These are phyloP conservation scores for Chamaecrista fasciculata DNA, from an alignment of 306 rosid species.

Conservation along the genomic window DNA sequence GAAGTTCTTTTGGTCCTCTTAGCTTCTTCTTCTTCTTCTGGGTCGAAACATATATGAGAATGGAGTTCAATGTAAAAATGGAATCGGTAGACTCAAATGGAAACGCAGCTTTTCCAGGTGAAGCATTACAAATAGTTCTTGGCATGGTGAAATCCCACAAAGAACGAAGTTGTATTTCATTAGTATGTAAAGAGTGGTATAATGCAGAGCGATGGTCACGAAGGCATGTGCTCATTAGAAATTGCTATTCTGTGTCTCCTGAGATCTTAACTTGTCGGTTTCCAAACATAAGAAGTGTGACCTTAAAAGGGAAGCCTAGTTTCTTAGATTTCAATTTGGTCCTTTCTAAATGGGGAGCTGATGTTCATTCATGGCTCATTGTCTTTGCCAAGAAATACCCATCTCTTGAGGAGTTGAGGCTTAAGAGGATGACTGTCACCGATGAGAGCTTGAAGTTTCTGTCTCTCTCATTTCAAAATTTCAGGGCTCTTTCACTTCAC, in stretches of 20 bases:
- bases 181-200: conserved; percentile 83
- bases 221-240: conserved; percentile 69
- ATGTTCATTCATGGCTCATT: conserved; percentile 64
- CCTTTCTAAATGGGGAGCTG: conserved; percentile 86
- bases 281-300: conserved; percentile 59
- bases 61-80: conserved; percentile 49
- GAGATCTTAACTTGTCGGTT: conserved; percentile 70
- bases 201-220: conserved; percentile 82
- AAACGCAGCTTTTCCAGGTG: conserved; percentile 56
- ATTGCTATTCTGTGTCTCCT: conserved; percentile 81
- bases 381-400: conserved; percentile 54
- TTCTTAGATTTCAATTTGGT: conserved; percentile 80
- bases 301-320: conserved; percentile 83
- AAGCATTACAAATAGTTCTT: conserved; percentile 59
- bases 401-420: conserved; percentile 67
- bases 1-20: conserved; percentile 5
- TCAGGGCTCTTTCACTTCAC: conserved; percentile 60
- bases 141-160: conserved; percentile 50
- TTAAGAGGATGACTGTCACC: conserved; percentile 71
- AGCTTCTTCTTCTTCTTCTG: too few relatives aligned
- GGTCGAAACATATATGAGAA: too few relatives aligned
- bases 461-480: conserved; percentile 52
- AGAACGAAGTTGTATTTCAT: conserved; percentile 58
- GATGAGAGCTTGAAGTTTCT: conserved; percentile 73
- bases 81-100: conserved; percentile 30